phyloP scores from a whole-genome alignment of 2,329 filamentous ascomycete species.

The Niveomyces coronatus region DNA sequence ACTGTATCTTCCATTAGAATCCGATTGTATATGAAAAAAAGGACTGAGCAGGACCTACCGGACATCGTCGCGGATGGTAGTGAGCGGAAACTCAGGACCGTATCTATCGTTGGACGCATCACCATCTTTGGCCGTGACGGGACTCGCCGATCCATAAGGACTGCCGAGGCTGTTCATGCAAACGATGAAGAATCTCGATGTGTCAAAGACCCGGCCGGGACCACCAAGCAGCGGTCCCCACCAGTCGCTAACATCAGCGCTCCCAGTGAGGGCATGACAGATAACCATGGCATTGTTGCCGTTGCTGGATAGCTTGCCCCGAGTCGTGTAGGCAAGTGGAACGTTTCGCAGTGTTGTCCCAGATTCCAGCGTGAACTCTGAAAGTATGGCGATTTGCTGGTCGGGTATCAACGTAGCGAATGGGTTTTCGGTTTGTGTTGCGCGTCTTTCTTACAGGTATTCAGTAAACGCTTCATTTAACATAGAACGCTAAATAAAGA shows the following conservation, averaged over 20 bases:
- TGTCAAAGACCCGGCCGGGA: conserved; percentile 69
- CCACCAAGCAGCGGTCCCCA: conserved; percentile 77
- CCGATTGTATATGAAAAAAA: conserved; percentile 1
- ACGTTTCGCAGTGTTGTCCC: conserved; percentile 74
- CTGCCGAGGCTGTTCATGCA: conserved; percentile 81
- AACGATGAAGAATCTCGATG: conserved; percentile 72
- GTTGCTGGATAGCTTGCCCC: conserved; percentile 47
- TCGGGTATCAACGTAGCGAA: conserved; percentile 79
- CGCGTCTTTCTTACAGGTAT: conserved; percentile 55
- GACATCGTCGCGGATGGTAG: conserved; percentile 91
- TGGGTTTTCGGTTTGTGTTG: conserved; percentile 78
- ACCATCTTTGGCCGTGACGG: conserved; percentile 80
- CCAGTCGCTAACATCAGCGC: conserved; percentile 78
- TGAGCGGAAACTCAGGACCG: conserved; percentile 91
- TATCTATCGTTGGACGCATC: conserved; percentile 65
- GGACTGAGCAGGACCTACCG: conserved; percentile 46
- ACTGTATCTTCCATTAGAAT: conserved; percentile 28
- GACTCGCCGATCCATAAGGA: conserved; percentile 79
- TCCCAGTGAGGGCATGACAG: conserved; percentile 78
- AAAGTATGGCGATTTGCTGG: conserved; percentile 77
- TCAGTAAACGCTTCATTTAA: conserved; percentile 43
- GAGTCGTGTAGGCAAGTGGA: conserved; percentile 57
- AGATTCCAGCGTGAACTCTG: conserved; percentile 86
- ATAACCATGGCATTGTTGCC: conserved; percentile 63
- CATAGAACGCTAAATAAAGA: background rate